phyloP scores from a whole-genome alignment of 192 early-diverging fungal species.

The Coemansia sp. region DNA sequence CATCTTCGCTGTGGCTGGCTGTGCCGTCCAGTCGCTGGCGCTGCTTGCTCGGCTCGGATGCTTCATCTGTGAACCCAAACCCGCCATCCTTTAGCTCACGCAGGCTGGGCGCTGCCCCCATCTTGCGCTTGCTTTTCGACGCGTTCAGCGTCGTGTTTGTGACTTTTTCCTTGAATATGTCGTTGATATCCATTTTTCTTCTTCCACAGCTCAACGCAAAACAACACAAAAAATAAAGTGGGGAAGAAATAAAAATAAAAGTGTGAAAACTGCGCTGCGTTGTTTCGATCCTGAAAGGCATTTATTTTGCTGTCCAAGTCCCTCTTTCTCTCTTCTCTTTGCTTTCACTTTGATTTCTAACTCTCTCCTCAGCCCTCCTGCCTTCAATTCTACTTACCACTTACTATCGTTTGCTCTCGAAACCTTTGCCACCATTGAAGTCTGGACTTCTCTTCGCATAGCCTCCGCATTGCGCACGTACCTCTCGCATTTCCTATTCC shows the following conservation, averaged over 20 bases:
- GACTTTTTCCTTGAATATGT: constrained; percentile 51
- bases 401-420: too few relatives aligned
- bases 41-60: constrained; percentile 11
- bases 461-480: not conserved
- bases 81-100: constrained; percentile 42
- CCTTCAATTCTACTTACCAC: not conserved
- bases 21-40: constrained; percentile 4
- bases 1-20: constrained; percentile 43
- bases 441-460: not conserved
- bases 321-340: not conserved
- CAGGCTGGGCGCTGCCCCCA: constrained; percentile 36
- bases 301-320: too few relatives aligned
- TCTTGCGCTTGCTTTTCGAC: constrained; percentile 36
- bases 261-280: not conserved
- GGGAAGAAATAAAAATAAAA: not conserved
- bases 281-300: not conserved
- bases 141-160: constrained; percentile 23
- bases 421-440: not conserved
- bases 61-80: constrained; percentile 22
- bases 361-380: not conserved
- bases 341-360: not conserved
- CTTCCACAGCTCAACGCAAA: not conserved
- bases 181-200: constrained; percentile 44
- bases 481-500: not conserved
- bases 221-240: not conserved